These are phyloP conservation scores for Colletotrichum theobromicola DNA, from an alignment of 2,329 filamentous ascomycete genomes.

Conservation along the genomic window DNA sequence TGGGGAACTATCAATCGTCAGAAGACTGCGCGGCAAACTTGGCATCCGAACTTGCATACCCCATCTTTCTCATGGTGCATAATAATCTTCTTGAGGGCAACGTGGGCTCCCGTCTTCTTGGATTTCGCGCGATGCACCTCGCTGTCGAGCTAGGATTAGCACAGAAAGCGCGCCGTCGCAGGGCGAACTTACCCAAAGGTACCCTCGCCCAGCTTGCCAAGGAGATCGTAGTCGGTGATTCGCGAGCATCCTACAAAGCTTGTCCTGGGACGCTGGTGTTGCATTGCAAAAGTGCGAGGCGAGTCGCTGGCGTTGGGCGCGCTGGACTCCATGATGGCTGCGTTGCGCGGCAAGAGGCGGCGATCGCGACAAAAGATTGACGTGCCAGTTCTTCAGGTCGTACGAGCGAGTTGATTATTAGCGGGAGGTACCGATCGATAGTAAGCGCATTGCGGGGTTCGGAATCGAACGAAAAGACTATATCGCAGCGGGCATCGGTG, in stretches of 20 bases:
- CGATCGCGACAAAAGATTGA: neutral
- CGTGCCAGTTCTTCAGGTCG: neutral
- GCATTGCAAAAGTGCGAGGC: conserved; percentile 61
- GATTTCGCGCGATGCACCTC: conserved; percentile 92
- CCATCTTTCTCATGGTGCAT: conserved; percentile 99
- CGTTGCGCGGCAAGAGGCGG: conserved; percentile 4
- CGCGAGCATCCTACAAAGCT: conserved; percentile 86
- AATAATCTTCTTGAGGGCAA: conserved; percentile 97
- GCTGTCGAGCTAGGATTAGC: conserved; percentile 41
- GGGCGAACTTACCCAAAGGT: conserved; percentile 78
- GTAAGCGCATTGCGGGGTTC: conserved; percentile 7
- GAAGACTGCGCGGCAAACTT: neutral
- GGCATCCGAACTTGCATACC: conserved; percentile 49
- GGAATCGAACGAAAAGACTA: neutral
- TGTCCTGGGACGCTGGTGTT: conserved; percentile 57
- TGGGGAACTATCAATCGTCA: conserved; percentile 73
- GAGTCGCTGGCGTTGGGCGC: conserved; percentile 44
- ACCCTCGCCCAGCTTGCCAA: conserved; percentile 88
- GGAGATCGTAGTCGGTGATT: conserved; percentile 79
- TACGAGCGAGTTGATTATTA: neutral
- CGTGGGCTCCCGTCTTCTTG: conserved; percentile 73
- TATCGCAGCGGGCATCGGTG: neutral
- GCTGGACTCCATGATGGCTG: conserved; percentile 15
- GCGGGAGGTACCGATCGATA: neutral
- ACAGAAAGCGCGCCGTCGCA: neutral